Percentiles rank a stretch among this genome's conserved stretches.
Conservation (phyloP, 306 rosid species). For the Lathyrus sativus region DNA sequence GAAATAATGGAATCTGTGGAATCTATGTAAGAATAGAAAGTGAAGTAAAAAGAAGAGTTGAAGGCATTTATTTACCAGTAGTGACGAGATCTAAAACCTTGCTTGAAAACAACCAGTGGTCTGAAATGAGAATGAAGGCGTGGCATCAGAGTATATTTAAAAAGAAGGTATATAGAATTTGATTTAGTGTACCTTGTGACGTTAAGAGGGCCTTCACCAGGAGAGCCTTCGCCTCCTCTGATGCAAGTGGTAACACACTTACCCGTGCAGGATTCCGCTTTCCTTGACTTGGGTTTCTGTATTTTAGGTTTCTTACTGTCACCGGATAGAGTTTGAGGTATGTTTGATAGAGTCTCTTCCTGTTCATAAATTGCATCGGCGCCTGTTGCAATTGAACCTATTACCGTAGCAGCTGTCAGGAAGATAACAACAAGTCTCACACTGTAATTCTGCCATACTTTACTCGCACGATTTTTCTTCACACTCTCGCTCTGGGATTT, state of each 20-base stretch:
- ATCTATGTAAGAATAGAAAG: too few relatives aligned
- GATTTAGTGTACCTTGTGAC: constrained; percentile 51
- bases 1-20: too few relatives aligned
- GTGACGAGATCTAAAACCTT: constrained; percentile 89
- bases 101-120: constrained; percentile 86
- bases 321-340: constrained; percentile 87
- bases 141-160: too few relatives aligned
- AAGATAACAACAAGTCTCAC: constrained; percentile 44
- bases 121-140: constrained; percentile 40
- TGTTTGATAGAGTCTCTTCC: constrained; percentile 70
- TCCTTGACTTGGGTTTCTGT: constrained; percentile 82
- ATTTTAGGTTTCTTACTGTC: constrained; percentile 74
- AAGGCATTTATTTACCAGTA: constrained; percentile 55
- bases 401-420: constrained; percentile 50
- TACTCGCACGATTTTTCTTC: not conserved
- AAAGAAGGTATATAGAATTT: too few relatives aligned
- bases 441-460: too few relatives aligned
- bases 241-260: constrained; percentile 92
- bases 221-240: constrained; percentile 89
- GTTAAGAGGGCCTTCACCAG: constrained; percentile 94
- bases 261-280: constrained; percentile 83
- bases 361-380: constrained; percentile 36
- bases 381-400: constrained; percentile 43
- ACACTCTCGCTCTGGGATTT: not conserved
- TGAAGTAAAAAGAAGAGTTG: too few relatives aligned